Evolutionary conservation across 2,329 filamentous ascomycete genomes (phyloP).

Genomic region (Apiospora kogelbergensis): DNA sequence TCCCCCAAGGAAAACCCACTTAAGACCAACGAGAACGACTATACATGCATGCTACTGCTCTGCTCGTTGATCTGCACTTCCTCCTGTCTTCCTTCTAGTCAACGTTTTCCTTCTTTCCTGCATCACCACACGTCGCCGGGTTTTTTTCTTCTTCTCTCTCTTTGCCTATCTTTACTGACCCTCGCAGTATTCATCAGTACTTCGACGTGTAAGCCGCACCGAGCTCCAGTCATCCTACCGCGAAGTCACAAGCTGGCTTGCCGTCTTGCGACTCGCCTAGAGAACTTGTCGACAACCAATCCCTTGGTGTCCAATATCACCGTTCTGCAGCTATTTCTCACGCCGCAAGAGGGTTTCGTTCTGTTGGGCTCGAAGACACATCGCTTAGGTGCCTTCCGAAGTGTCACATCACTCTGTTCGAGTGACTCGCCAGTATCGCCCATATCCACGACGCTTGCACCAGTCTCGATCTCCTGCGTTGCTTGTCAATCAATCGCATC

Average conservation of each 20-base stretch:
- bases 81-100: background rate
- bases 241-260: background rate
- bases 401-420: constrained; percentile 1
- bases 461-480: background rate
- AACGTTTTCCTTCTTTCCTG: background rate
- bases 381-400: background rate
- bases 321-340: background rate
- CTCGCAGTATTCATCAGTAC: background rate
- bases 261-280: background rate
- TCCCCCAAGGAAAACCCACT: background rate
- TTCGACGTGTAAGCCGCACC: constrained; percentile 5
- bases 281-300: background rate
- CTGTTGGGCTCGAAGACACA: background rate
- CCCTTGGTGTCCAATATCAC: background rate
- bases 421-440: background rate
- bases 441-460: constrained; percentile 3
- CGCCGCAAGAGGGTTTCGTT: background rate
- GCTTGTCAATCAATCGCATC: background rate
- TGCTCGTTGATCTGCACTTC: background rate
- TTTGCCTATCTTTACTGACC: background rate
- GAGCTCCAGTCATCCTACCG: background rate
- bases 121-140: background rate
- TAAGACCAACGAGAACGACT: constrained; percentile 5
- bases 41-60: background rate
- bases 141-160: no score